Evolutionary conservation across 805 yeast genomes (phyloP), one percentile per base, ranked within the genome.

Genomic region (Candida fluviatilis): DNA sequence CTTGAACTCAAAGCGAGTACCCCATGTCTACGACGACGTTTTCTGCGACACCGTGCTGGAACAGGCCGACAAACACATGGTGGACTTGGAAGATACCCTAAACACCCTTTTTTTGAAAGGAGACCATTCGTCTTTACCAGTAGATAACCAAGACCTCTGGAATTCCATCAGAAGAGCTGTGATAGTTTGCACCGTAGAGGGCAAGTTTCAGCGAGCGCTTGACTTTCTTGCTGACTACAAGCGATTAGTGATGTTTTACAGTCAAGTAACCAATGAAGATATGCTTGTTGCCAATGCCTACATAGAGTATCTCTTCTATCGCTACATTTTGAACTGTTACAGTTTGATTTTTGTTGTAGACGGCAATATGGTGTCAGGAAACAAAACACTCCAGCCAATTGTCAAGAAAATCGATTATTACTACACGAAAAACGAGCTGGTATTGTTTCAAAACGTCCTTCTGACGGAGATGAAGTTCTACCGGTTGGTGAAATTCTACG

Each of bases 271-370:
- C 21, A 50, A 48, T 30, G 37, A 43, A 18, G 40, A 36, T 10
- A 54, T 45, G 25, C 50, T 60, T 33, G 41, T 42, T 12, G 38
- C 41, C 5, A 63, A 60, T 46, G 37, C 48, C 21, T 59, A 48
- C 45, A 40, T 63, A 23, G 66, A 64, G 45, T 55, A 48, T 35
- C 44, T 53, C 19, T 57, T 59, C 35, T 51, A 50, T 36, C 65
- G 59, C 34, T 52, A 23, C 35, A 51, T 3, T 41, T 50, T 11
- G 40, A 47, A 7, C 36, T 59, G 1, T 54, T 49, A 42, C 52
- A 38, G 34, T 53, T 12, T 55, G 61, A 57, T 55, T 53, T 33
- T 45, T 51, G 19, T 41, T 35, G 15, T 38, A 34, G 17, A 26
- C 29, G 30, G 35, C 24, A 36, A 37, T 19, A 16, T 17, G 19